Base-by-base conservation (phyloP, 2,329 filamentous ascomycete species). In the Fusarium metavorans region DNA sequence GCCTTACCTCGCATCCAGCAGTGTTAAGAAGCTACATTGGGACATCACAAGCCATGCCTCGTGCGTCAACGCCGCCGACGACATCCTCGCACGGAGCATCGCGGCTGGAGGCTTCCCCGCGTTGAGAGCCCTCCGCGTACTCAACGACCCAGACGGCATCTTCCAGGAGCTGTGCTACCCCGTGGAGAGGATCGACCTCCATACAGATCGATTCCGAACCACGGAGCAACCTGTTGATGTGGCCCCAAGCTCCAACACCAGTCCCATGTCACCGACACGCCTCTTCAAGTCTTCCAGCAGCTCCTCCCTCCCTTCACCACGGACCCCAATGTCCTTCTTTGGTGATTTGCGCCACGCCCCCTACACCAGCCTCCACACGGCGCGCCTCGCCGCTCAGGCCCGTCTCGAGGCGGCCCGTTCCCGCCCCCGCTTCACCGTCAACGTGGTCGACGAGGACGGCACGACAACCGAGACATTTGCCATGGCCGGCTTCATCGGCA, bases 161-260 rank as follows among this genome's bases (percentile, higher is more conserved):
- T 90, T 95, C 71, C 93, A 95, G 82, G 83, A 85, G 2, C 86
- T 95, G 1, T 95, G 93, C 81, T 88, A 87, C 50, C 93, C 93
- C 1, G 83, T 87, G 5, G 88, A 88, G 34, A 85, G 86, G 34
- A 84, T 89, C 23, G 87, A 90, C 45, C 83, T 88, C 25, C 85
- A 87, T 1, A 82, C 82, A 11, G 88, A 91, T 71, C 85, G 86
- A 25, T 87, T 86, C 78, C 83, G 83, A 23, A 27, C 54, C 20
- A 43, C 69, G 2, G 72, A 76, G n/a, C 64, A 66, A 9, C 54
- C 72, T 14, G 66, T 68, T 1, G 71, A 74, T 25, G 67, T 73
- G 76, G 25, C 77, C 73, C 67, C 66, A 9, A 63, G 68, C 13
- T 76, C 79, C 8, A 72, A 37, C 9, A 73, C 74, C n/a, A 81